Base-by-base conservation (phyloP, 352 stramenopile species). In the Pseudoperonospora humuli region DNA sequence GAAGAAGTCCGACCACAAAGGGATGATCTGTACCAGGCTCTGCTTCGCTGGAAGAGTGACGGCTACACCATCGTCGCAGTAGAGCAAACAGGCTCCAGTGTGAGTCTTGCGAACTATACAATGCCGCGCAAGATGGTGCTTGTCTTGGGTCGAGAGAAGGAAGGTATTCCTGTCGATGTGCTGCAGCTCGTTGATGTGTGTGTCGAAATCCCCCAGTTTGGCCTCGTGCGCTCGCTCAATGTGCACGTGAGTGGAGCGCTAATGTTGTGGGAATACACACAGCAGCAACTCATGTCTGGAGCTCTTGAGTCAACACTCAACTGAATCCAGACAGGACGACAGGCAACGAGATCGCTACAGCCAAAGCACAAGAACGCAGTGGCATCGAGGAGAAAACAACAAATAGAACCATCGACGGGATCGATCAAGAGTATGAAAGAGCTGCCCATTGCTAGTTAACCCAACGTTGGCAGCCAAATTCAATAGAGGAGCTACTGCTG, bases 141-240 rank as follows among this genome's bases (percentile, higher is more conserved):
- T 17, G 72, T 99, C 6, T 59, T 99, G 33, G 96, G 96, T 28
- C 94, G 95, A 43, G 96, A 99, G 66, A 97, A 98, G 49, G 89
- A 97, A 63, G 96, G 96, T 0, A 96, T 99, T 15, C 94, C 95
- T 0, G 84, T 97, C 9, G 79, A 97, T 37, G 81, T 97, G 27
- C 69, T 99, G 7, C 82, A 97, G 45, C 66, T 88, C 24, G 86
- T 98, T n/a, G 95, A 98, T 52, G 59, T 92, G 13, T 98, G 95
- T 49, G 86, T 98, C 18, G 95, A 98, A 65, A 98, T 99, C 61
- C 96, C 96, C 13, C 96, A 98, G 57, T 86, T 97, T 38, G 96
- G 96, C 1, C 85, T 98, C 29, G 96, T 97, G 39, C 79, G 96
- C 5, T 97, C 85, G 36, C 78, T 99, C 20, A 99, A 99, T 51